Conservation (phyloP, 257 asterid genomes). For the Primulina tabacum region DNA sequence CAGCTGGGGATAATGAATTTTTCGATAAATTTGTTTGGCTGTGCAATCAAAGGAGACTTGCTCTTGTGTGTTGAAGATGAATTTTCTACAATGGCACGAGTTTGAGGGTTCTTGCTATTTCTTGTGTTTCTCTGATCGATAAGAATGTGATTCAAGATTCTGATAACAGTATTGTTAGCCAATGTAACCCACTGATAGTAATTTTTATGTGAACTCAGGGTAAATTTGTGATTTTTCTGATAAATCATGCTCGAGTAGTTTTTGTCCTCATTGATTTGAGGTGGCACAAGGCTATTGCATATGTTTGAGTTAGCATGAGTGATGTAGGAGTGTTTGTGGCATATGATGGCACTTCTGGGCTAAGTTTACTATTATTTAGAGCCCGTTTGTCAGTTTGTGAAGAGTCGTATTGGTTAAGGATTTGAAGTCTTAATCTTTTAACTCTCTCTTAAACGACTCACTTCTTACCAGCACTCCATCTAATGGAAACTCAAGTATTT, state of each 20-base stretch:
- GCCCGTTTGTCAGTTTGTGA: too few relatives aligned
- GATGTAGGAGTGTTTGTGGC: not conserved
- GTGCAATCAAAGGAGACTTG: not conserved
- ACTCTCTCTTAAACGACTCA: too few relatives aligned
- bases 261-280: not conserved
- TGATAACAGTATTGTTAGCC: not conserved
- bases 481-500: too few relatives aligned
- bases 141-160: not conserved
- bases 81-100: too few relatives aligned
- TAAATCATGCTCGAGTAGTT: not conserved
- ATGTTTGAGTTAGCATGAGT: not conserved
- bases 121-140: not conserved
- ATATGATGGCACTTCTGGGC: not conserved
- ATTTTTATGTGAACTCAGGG: not conserved
- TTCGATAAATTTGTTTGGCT: not conserved
- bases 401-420: too few relatives aligned
- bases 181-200: not conserved
- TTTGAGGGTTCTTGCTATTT: not conserved
- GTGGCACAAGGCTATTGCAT: not conserved
- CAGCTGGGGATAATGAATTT: not conserved
- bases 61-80: not conserved
- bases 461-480: too few relatives aligned
- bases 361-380: too few relatives aligned
- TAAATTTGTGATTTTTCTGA: not conserved
- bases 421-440: too few relatives aligned